These are phyloP conservation scores for Alternaria sp. DNA, from an alignment of 2,329 filamentous ascomycete species.

Conservation along the genomic window DNA sequence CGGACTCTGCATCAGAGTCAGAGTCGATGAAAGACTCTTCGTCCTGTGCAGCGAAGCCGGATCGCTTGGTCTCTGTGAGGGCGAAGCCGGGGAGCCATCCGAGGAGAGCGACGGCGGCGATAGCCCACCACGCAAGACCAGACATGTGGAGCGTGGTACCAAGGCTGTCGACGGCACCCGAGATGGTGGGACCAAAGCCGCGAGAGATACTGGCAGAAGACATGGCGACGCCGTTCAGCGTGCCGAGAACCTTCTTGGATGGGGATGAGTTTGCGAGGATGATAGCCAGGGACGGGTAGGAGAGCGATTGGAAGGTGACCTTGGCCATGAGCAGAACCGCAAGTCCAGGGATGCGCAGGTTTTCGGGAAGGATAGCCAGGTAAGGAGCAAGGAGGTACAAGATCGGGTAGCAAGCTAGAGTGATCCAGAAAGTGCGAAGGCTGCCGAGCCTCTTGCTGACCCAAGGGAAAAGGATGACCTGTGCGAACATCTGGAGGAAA, in stretches of 20 bases:
- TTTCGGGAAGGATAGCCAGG: constrained; percentile 78
- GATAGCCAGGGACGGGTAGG: constrained; percentile 89
- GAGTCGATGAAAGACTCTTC: constrained; percentile 42
- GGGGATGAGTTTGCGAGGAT: constrained; percentile 88
- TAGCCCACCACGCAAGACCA: constrained; percentile 92
- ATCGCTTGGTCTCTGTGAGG: constrained; percentile 68
- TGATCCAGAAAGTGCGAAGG: constrained; percentile 79
- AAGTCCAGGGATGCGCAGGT: constrained; percentile 74
- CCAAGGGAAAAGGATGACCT: constrained; percentile 81
- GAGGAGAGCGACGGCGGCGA: constrained; percentile 73
- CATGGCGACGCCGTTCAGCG: constrained; percentile 89
- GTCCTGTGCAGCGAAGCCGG: constrained; percentile 23
- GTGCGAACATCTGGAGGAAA: constrained; percentile 85
- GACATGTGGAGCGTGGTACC: constrained; percentile 83
- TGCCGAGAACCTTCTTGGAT: constrained; percentile 82
- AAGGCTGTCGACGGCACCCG: constrained; percentile 81
- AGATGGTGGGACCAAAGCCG: constrained; percentile 86
- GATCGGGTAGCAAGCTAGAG: constrained; percentile 82
- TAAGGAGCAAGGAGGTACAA: constrained; percentile 91
- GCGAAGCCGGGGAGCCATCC: constrained; percentile 61
- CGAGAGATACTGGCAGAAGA: constrained; percentile 89
- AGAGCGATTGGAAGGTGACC: constrained; percentile 88
- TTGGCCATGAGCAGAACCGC: constrained; percentile 85
- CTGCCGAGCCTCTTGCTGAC: constrained; percentile 78
- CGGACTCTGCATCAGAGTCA: constrained; percentile 40